Evolutionary conservation across 2,329 filamentous ascomycete species (phyloP).

Genomic region (Verticillium isaacii): DNA sequence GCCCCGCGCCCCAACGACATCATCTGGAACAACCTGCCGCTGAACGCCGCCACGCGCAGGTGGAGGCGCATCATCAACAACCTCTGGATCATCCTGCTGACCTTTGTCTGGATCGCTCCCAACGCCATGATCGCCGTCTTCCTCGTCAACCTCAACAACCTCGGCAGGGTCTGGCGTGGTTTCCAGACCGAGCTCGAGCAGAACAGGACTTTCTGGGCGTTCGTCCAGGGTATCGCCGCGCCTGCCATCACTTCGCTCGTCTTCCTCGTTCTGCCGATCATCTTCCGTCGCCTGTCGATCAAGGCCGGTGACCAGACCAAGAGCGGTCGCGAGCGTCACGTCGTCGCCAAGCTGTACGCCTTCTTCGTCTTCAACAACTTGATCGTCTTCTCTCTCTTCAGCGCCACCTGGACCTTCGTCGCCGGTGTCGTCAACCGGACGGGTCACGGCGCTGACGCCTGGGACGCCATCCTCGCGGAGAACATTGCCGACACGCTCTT

Average conservation of each 20-base stretch:
- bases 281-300: conserved; percentile 83
- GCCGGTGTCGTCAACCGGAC: conserved; percentile 58
- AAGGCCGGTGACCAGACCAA: conserved; percentile 86
- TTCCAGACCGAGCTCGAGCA: conserved; percentile 63
- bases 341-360: conserved; percentile 82
- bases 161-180: conserved; percentile 72
- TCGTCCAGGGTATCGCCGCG: conserved; percentile 87
- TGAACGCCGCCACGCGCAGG: conserved; percentile 62
- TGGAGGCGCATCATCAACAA: conserved; percentile 76
- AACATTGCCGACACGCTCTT: conserved; percentile 63
- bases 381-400: conserved; percentile 89
- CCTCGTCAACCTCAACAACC: conserved; percentile 75
- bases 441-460: conserved; percentile 51
- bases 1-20: conserved; percentile 87
- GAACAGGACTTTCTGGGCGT: conserved; percentile 69
- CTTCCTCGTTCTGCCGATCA: conserved; percentile 82
- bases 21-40: conserved; percentile 89
- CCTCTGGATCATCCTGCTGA: conserved; percentile 77
- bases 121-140: conserved; percentile 96
- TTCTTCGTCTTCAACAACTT: conserved; percentile 99
- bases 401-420: conserved; percentile 72
- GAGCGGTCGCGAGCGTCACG: conserved; percentile 85
- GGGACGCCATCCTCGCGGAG: conserved; percentile 62
- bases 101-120: conserved; percentile 80
- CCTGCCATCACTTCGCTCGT: conserved; percentile 83